Evolutionary conservation across 345 rosid genomes (phyloP), one percentile per base, ranked within the genome.

Genomic region (Eucalyptus tenuipes): DNA sequence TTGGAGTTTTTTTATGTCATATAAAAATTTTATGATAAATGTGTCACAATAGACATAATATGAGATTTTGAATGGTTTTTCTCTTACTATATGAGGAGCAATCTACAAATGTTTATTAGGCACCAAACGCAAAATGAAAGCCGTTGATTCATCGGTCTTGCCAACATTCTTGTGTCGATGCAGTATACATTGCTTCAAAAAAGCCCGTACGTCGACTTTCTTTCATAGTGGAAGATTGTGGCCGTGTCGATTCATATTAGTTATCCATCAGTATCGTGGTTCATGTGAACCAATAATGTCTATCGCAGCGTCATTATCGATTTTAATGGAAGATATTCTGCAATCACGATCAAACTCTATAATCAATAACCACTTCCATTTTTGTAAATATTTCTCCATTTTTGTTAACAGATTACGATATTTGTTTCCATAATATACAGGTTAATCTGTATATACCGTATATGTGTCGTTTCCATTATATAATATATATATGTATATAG

Each of bases 241-340:
- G 27, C 15, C 9, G 0, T 75, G 27, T 37, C 8, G 3, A 75
- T 75, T 37, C 14, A 22, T 20, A 25, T 18, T 10, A 10, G 45
- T 18, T 75, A 20, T 5, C 82, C 12, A 75, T 20, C 3, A 0
- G 0, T 37, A 37, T 37, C 2, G 25, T 37, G 27, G 7, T 71
- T 37, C 8, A 17, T 71, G 81, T 33, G 3, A 17, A 68, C 42
- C 13, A 6, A 0, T 31, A 2, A 0, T 68, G 13, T 33, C 14
- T 20, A 20, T 20, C 3, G 2, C 0, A 3, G 8, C 0, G 8
- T 75, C 13, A 75, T 10, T 5, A 7, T 37, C 8, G 9, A 20
- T n/a, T 64, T n/a, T n/a, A 64, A 75, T 5, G 47, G 27, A 6
- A 75, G 4, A 37, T 2, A 10, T 20, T 75, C 7, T 6, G 15